phyloP scores from a whole-genome alignment of 2,329 filamentous ascomycete genomes.

The Leptographium galeiforme region DNA sequence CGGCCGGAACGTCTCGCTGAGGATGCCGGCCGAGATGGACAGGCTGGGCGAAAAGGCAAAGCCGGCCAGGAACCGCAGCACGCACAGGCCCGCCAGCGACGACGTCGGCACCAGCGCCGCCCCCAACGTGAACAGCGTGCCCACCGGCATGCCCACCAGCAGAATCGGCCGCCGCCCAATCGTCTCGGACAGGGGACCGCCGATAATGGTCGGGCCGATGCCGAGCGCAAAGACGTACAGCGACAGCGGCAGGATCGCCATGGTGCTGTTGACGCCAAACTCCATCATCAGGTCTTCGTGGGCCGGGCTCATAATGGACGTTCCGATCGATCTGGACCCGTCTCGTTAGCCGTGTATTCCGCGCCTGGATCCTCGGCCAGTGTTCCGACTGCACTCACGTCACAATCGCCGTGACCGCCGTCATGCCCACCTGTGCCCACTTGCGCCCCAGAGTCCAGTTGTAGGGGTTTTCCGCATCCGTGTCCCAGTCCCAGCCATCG shows the following conservation, averaged over 20 bases:
- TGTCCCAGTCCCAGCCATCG: constrained; percentile 19
- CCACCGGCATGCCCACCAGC: constrained; percentile 28
- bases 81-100: constrained; percentile 32
- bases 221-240: constrained; percentile 47
- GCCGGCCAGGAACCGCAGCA: constrained; percentile 44
- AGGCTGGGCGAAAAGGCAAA: constrained; percentile 35
- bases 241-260: constrained; percentile 45
- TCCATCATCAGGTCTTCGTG: constrained; percentile 30
- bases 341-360: too few species aligned
- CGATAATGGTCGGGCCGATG: constrained; percentile 44
- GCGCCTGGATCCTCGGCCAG: too few species aligned
- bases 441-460: constrained; percentile 35
- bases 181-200: constrained; percentile 45
- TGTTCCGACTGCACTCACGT: constrained; percentile 19
- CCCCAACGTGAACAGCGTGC: constrained; percentile 42
- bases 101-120: constrained; percentile 26
- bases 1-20: constrained; percentile 33
- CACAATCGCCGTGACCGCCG: constrained; percentile 25
- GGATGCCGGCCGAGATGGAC: constrained; percentile 33
- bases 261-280: constrained; percentile 37
- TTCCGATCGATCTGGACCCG: constrained; percentile 24
- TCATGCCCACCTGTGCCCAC: constrained; percentile 23
- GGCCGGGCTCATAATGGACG: constrained; percentile 39
- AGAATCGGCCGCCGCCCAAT: constrained; percentile 43
- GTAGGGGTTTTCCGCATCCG: constrained; percentile 31